Conservation (phyloP, 768 basidiomycete genomes). For the Floccularia luteovirens region DNA sequence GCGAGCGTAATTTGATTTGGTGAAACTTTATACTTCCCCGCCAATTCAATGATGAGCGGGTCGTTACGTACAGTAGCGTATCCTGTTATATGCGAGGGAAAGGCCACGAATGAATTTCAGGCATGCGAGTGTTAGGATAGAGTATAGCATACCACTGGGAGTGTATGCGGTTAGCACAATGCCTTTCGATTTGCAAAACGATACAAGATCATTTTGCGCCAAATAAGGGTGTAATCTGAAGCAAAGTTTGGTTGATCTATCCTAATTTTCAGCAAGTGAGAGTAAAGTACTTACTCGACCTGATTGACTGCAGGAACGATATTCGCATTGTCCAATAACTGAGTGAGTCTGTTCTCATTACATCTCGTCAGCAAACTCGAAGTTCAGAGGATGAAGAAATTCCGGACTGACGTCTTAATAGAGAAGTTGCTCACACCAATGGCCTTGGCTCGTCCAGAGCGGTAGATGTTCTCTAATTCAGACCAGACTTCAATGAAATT, state of each 20-base stretch:
- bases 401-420: constrained; percentile 42
- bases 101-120: no score
- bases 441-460: constrained; percentile 36
- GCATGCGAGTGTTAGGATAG: no score
- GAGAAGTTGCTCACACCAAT: constrained; percentile 60
- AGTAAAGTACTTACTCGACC: constrained; percentile 37
- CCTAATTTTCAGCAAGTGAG: neutral
- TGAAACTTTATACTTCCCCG: constrained; percentile 36
- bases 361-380: no score
- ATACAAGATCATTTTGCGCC: constrained; percentile 36
- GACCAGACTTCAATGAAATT: constrained; percentile 40
- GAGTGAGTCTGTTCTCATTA: constrained; percentile 25
- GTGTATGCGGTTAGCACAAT: constrained; percentile 43
- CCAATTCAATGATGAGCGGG: constrained; percentile 33
- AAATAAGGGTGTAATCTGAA: constrained; percentile 42
- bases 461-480: constrained; percentile 40
- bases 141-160: constrained; percentile 35
- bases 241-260: neutral
- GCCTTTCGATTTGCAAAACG: constrained; percentile 40
- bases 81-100: no score
- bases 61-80: constrained; percentile 36
- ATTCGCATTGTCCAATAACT: constrained; percentile 32
- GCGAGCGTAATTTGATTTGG: constrained; percentile 42
- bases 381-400: no score
- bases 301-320: constrained; percentile 40